A percentile compares a stretch with the other conserved stretches of the same genome.
Evolutionary conservation across 169 alveolate species (phyloP).

Genomic region (Plasmodium sp.): DNA sequence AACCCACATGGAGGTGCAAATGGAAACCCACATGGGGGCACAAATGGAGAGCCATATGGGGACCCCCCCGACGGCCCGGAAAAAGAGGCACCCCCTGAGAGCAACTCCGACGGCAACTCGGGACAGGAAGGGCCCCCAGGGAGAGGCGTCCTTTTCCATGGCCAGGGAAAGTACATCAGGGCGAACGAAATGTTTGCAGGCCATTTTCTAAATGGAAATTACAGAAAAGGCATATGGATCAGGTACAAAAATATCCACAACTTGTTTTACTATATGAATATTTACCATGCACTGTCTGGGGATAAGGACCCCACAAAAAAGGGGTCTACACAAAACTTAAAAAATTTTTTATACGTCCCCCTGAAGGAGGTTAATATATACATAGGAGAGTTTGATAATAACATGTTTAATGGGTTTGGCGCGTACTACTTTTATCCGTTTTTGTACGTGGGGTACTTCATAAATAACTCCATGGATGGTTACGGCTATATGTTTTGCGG

Average conservation of each 20-base stretch:
- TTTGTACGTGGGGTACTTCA: constrained; percentile 42
- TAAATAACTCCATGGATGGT: constrained; percentile 46
- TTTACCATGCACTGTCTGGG: not conserved
- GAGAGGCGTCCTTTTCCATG: constrained; percentile 16
- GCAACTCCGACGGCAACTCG: not conserved
- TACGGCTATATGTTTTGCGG: constrained; percentile 44
- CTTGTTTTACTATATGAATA: constrained; percentile 52
- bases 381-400: constrained; percentile 38
- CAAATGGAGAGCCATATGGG: not conserved
- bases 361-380: constrained; percentile 46
- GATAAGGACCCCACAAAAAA: not conserved
- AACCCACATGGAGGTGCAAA: not conserved
- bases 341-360: constrained; percentile 44
- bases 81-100: not conserved
- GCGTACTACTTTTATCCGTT: constrained; percentile 47
- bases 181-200: constrained; percentile 35
- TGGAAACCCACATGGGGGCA: not conserved
- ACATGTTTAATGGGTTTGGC: constrained; percentile 58
- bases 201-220: constrained; percentile 3
- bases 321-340: not conserved
- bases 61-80: not conserved
- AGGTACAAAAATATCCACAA: constrained; percentile 57
- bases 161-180: constrained; percentile 44
- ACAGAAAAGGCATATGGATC: constrained; percentile 67
- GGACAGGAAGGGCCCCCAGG: not conserved